These are phyloP conservation scores for Niveomyces coronatus DNA, from an alignment of 2,329 filamentous ascomycete genomes.

Conservation along the genomic window DNA sequence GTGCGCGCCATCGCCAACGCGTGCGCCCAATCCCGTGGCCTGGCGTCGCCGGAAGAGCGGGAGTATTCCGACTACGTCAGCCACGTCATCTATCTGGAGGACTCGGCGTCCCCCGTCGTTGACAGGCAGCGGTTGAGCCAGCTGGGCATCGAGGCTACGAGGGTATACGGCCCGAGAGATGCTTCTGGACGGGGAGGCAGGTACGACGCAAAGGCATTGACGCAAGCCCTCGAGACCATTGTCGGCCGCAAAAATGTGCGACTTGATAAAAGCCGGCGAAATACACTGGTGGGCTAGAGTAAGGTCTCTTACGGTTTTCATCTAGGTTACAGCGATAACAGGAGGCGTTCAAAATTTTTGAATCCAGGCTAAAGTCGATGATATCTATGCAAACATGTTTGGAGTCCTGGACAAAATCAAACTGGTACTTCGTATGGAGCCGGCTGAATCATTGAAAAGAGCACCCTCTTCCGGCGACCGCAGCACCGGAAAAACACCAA, in stretches of 20 bases:
- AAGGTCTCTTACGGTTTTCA: no score
- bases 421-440: no score
- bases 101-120: constrained; percentile 57
- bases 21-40: constrained; percentile 54
- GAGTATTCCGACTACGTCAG: constrained; percentile 64
- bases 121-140: constrained; percentile 51
- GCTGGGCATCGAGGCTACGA: constrained; percentile 67
- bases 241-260: constrained; percentile 45
- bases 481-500: no score
- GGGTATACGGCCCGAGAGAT: constrained; percentile 60
- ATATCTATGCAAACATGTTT: no score
- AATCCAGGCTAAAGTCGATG: no score
- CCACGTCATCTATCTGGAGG: constrained; percentile 73
- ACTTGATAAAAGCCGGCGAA: constrained; percentile 30
- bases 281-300: constrained; percentile 30
- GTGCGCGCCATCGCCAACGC: constrained; percentile 69
- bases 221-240: constrained; percentile 66
- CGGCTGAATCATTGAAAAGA: no score
- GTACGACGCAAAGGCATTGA: constrained; percentile 68
- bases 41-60: constrained; percentile 24
- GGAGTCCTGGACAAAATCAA: no score
- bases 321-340: no score
- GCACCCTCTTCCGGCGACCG: no score
- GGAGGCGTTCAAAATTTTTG: no score
- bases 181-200: constrained; percentile 33